Evolutionary conservation across 2,329 filamentous ascomycete genomes (phyloP), one percentile per base, ranked within the genome.

Genomic region (Penicillium glabrum): DNA sequence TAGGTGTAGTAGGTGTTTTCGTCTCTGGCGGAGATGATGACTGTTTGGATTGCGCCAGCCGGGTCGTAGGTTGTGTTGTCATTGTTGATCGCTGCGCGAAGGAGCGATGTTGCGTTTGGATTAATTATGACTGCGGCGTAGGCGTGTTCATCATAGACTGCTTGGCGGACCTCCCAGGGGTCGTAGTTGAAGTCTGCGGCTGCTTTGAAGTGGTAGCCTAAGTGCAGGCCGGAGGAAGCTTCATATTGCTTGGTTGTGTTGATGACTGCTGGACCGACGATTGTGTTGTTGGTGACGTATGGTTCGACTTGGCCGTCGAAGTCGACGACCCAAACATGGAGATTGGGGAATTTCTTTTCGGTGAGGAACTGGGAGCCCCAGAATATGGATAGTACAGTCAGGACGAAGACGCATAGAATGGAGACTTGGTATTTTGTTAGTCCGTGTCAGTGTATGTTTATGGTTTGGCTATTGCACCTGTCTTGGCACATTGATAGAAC

Each of bases 101-200:
- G 76, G 21, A 87, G 73, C 0, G 79, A 72, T 0, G 85, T 87
- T 0, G 86, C 85, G 61, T 88, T 87, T 1, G 84, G 69, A 58
- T 87, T 85, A 61, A 89, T 76, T 54, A 88, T 79, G 46, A 89
- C 79, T 0, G 86, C 86, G 0, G 82, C 85, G 78, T 82, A 88
- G 10, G 80, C 79, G 29, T 85, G 73, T 61, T 80, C 82, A 53
- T 87, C 75, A 67, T 86, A 88, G 1, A 89, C 77, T 3, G 78
- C 81, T 63, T 83, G 79, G 4, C 84, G 80, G 2, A 88, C 85
- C 16, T 76, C 74, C 33, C 81, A 72, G 0, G 83, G 82, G 54
- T 87, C 82, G 63, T 83, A 78, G 61, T 80, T 69, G 72, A 86
- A 88, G 4, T 80, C 72, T 2, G 77, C 74, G 0, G 83, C 75